These are phyloP conservation scores for Rhytidiadelphus loreus DNA, from an alignment of 225 moss, liverwort and hornwort species.

Conservation along the genomic window DNA sequence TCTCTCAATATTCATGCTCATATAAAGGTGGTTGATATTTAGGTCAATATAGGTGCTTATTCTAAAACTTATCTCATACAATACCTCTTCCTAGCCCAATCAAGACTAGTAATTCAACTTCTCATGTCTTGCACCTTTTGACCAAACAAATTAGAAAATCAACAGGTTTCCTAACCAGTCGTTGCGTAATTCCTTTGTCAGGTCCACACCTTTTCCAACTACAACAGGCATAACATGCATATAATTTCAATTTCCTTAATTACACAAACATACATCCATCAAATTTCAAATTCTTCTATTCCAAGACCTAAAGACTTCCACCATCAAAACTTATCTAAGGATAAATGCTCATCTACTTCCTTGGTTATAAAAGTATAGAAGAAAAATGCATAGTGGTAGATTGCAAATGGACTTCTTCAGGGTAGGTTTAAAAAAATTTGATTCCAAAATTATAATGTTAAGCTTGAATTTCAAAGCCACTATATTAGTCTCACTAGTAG, in stretches of 20 bases:
- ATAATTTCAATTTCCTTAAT: neutral
- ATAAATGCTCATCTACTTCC: neutral
- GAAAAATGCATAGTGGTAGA: neutral
- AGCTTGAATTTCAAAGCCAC: fast-evolving
- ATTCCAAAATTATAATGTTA: neutral
- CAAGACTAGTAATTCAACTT: no score
- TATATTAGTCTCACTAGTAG: neutral
- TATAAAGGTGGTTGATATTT: no score
- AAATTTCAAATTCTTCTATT: neutral
- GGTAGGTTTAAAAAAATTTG: neutral
- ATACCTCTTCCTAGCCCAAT: no score
- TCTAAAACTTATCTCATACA: no score
- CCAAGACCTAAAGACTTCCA: neutral
- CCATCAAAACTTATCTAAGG: neutral
- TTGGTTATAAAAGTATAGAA: neutral
- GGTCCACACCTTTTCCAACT: slow-evolving; percentile 4
- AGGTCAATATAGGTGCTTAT: no score
- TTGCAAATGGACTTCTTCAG: neutral
- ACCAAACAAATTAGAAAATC: no score
- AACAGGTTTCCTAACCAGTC: no score
- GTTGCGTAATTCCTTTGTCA: neutral
- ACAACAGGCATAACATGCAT: neutral
- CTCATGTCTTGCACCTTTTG: no score
- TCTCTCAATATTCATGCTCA: no score
- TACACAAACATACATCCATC: neutral